Evolutionary conservation across 2,329 filamentous ascomycete genomes (phyloP), one percentile per base, ranked within the genome.

Genomic region (Diaporthe aspalathi): DNA sequence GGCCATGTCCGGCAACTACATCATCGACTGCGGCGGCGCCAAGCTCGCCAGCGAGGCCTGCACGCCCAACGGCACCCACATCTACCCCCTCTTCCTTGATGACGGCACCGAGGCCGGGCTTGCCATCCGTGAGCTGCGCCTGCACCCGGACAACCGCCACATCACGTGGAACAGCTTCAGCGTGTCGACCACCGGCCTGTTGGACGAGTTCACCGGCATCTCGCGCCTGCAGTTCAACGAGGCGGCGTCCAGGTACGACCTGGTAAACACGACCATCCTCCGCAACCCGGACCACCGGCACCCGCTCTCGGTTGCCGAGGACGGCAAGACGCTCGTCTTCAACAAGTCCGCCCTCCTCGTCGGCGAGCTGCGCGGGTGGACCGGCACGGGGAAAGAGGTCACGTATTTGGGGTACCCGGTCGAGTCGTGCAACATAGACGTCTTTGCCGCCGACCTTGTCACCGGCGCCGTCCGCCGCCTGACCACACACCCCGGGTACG

Each of bases 291-390:
- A 75, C 27, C 63, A 62, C 5, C 60, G 69, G 1, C 54, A 74
- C 1, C 74, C 78, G 0, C 73, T 81, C 54, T 62, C 56, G 38
- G 56, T 62, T 11, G 74, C 68, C 7, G 70, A 70, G 5, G 69
- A 76, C 1, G 80, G 78, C 9, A 70, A 73, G 7, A 57, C 80
- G n/a, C 62, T 84, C 17, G 24, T 69, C 3, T 50, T 82, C 47
- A 78, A 82, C 43, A 52, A 71, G 1, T 73, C 77, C 11, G 79
- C 78, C 12, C 79, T 84, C 65, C 74, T 72, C 3, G 78, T 85
- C 0, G 84, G 84, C 7, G 84, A 86, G 75, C 76, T 85, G 1
- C 81, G 84, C 14, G 83, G 84, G 9, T 86, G 85, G 73, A 83
- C 73, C 12, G 83, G 83, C 8, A 77, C 75, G 3, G 83, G 84